phyloP scores from a whole-genome alignment of 805 yeast genomes.

The Komagataella pastoris region DNA sequence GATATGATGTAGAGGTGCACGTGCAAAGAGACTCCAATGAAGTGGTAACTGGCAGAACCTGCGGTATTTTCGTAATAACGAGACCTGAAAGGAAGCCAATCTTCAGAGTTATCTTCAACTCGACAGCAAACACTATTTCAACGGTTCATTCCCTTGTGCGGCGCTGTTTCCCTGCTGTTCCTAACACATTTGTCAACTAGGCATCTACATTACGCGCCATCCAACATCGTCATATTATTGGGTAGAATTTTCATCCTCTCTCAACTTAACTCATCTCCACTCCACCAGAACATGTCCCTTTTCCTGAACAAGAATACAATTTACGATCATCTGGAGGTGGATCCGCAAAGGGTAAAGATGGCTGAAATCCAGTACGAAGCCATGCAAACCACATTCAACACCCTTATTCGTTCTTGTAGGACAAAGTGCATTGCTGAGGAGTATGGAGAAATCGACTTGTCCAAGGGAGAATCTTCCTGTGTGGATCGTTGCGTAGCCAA shows the following conservation, averaged over 20 bases:
- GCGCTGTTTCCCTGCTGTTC: not conserved
- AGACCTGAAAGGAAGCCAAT: too few relatives aligned
- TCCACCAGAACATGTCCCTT: slow-evolving; percentile 39
- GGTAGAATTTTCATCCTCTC: not conserved
- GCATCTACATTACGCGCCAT: not conserved
- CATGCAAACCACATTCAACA: slow-evolving; percentile 39
- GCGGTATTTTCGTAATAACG: too few relatives aligned
- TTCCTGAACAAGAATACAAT: slow-evolving; percentile 34
- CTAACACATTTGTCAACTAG: not conserved
- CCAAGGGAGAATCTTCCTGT: slow-evolving; percentile 75
- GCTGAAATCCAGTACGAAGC: slow-evolving; percentile 64
- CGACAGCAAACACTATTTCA: too few relatives aligned
- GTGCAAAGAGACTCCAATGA: not conserved
- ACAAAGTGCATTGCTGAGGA: slow-evolving; percentile 75
- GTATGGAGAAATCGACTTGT: slow-evolving; percentile 74
- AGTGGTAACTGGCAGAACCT: too few relatives aligned
- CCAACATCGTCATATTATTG: not conserved
- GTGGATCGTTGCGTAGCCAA: slow-evolving; percentile 79
- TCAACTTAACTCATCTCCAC: not conserved
- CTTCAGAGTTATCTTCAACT: too few relatives aligned
- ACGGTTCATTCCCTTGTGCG: not conserved
- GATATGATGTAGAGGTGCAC: not conserved
- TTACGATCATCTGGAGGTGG: slow-evolving; percentile 34
- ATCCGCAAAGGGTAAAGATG: slow-evolving; percentile 43
- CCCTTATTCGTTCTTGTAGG: slow-evolving; percentile 49